A percentile compares a stretch with the other conserved stretches of the same genome.
These are phyloP conservation scores for Geranium brycei DNA, from an alignment of 345 rosid species.

Conservation along the genomic window DNA sequence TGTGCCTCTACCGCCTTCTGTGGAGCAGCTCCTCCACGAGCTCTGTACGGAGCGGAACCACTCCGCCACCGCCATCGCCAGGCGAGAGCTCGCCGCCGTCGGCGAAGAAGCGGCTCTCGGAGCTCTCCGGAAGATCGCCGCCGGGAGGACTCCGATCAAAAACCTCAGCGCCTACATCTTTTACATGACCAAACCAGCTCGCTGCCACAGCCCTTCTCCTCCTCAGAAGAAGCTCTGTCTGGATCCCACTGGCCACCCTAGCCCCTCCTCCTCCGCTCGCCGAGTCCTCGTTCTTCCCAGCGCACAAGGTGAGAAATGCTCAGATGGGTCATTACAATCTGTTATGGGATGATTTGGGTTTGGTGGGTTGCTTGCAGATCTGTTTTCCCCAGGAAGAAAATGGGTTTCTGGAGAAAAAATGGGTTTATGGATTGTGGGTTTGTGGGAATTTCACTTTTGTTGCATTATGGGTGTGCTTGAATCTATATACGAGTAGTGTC, in stretches of 20 bases:
- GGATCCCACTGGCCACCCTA: background rate
- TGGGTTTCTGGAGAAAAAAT: too few relatives aligned
- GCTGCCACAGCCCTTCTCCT: background rate
- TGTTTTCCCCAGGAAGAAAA: too few relatives aligned
- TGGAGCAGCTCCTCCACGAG: constrained; percentile 23
- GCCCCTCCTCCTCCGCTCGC: constrained; percentile 1
- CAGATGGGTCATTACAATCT: too few relatives aligned
- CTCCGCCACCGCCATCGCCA: constrained; percentile 13
- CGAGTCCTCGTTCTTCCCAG: background rate
- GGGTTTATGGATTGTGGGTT: too few relatives aligned
- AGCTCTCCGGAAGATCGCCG: constrained; percentile 11
- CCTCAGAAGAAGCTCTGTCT: constrained; percentile 1
- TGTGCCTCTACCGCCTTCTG: constrained; percentile 17
- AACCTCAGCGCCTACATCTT: constrained; percentile 15
- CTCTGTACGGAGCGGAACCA: constrained; percentile 25
- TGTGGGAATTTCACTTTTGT: too few relatives aligned
- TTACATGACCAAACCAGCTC: background rate
- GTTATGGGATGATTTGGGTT: too few relatives aligned
- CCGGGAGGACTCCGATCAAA: rapidly evolving
- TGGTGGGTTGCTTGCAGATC: too few relatives aligned
- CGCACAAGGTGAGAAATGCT: background rate
- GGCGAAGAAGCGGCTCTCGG: constrained; percentile 26
- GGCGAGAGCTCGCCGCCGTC: constrained; percentile 17
- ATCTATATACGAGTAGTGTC: too few relatives aligned
- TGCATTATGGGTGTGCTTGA: too few relatives aligned